Percentiles rank a stretch among this genome's conserved stretches.
Conservation (phyloP, 2,329 filamentous ascomycete species). For the Fusarium buharicum region DNA sequence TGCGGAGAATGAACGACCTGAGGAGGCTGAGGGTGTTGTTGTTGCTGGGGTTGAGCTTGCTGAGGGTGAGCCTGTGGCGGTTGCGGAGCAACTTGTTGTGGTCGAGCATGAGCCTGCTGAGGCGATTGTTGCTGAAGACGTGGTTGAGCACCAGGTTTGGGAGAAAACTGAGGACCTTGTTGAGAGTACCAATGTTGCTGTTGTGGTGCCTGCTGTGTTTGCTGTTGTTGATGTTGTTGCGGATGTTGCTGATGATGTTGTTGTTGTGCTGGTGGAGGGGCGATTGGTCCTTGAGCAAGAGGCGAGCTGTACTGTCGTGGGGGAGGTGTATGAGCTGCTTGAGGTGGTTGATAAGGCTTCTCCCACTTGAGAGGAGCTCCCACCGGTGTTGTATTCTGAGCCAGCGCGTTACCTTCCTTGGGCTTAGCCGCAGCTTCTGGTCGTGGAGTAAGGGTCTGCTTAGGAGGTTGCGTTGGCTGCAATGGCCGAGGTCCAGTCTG, state of each 20-base stretch:
- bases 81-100: conserved; percentile 34
- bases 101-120: conserved; percentile 37
- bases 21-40: conserved; percentile 35
- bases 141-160: conserved; percentile 38
- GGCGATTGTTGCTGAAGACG: conserved; percentile 37
- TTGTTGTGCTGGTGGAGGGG: conserved; percentile 35
- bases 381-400: conserved; percentile 40
- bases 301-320: conserved; percentile 44
- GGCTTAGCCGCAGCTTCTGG: conserved; percentile 49
- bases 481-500: conserved; percentile 48
- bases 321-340: conserved; percentile 40
- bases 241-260: conserved; percentile 34
- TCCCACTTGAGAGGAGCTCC: conserved; percentile 54
- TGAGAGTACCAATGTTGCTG: conserved; percentile 43
- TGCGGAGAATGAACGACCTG: conserved; percentile 32
- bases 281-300: conserved; percentile 36
- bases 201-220: conserved; percentile 26
- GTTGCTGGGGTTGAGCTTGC: conserved; percentile 34
- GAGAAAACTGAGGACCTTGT: conserved; percentile 34
- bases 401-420: conserved; percentile 42
- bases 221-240: conserved; percentile 28
- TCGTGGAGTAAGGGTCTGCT: conserved; percentile 49
- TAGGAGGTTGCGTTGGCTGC: conserved; percentile 48
- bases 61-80: conserved; percentile 37
- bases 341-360: conserved; percentile 54